phyloP scores from a whole-genome alignment of 768 basidiomycete genomes.

The Pleurotus djamor region DNA sequence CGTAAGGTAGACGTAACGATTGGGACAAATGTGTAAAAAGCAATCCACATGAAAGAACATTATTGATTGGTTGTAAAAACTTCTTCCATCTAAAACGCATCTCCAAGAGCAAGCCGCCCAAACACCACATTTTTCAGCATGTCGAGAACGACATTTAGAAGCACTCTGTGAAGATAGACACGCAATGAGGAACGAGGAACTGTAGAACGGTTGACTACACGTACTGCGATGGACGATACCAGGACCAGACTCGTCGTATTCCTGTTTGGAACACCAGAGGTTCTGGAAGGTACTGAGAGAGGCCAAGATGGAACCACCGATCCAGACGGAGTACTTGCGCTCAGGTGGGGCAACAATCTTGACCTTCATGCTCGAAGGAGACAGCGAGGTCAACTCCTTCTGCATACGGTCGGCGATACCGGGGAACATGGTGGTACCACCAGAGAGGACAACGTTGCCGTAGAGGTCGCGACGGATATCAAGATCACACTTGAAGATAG shows the following conservation, averaged over 20 bases:
- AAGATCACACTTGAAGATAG: constrained; percentile 47
- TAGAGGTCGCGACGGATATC: constrained; percentile 53
- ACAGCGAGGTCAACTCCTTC: constrained; percentile 82
- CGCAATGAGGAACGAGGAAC: background rate
- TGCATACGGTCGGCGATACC: constrained; percentile 58
- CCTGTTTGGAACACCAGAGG: constrained; percentile 70
- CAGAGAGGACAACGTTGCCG: constrained; percentile 60
- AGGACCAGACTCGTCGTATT: constrained; percentile 64
- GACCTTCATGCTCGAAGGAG: constrained; percentile 91
- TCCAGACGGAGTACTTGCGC: constrained; percentile 95
- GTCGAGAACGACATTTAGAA: constrained; percentile 12
- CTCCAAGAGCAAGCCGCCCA: background rate
- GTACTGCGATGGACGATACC: constrained; percentile 41
- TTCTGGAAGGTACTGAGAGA: constrained; percentile 96
- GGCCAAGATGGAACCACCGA: constrained; percentile 82
- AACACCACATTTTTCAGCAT: constrained; percentile 2
- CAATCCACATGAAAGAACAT: constrained; percentile 8
- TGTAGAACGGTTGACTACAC: constrained; percentile 17
- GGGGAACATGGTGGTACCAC: constrained; percentile 56
- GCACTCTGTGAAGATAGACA: constrained; percentile 1
- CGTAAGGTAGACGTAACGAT: background rate
- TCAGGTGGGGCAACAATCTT: constrained; percentile 93
- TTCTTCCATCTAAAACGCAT: constrained; percentile 4
- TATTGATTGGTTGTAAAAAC: constrained; percentile 2
- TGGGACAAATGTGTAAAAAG: background rate